Base-by-base conservation (phyloP, 2,329 filamentous ascomycete species). In the Chalara sp. region DNA sequence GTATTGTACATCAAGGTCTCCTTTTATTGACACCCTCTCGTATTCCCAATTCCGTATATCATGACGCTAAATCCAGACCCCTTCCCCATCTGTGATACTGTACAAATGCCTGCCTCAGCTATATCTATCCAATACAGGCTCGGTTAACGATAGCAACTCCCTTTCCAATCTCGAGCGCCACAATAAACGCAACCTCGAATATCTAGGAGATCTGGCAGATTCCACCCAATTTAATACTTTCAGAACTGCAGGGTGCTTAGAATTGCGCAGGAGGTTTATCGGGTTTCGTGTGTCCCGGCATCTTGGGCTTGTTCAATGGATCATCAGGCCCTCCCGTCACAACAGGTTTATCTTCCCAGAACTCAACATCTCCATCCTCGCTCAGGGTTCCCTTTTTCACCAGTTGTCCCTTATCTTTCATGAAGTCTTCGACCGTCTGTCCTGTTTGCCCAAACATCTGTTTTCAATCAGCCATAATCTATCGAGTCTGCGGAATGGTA, bases 311-410 rank as follows among this genome's bases (percentile, higher is more conserved):
- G 21, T 21, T 21, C 21, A 21, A 21, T 3, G 21, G 21, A 21
- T n/a, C 44, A 5, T 46, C 32, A 11, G 12, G 10, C 32, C 13
- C 30, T 7, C 32, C 7, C 13, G 30, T 28, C 35, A 10, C 32
- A 6, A 29, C 43, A 13, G 48, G 61, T 13, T 60, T 62, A 57
- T 95, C 88, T 32, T 87, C 85, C 86, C 90, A 96, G 60, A 96
- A 93, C 67, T 97, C 92, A 45, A 96, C 72, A 65, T 96, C 87
- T n/a, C 89, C 89, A 58, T 91, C 84, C 58, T 83, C 80, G 47
- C 86, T 81, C 32, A 91, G 65, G 31, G 78, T 80, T 13, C 88
- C 86, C 54, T 80, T 80, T 73, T 85, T 87, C 53, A 92, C 78
- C 1, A 87, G 70, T 57, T 83, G 78, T 5, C 91, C 92, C 63